Evolutionary conservation across 371 early-diverging fungal genomes (phyloP).

Genomic region (Actinomucor elegans): DNA sequence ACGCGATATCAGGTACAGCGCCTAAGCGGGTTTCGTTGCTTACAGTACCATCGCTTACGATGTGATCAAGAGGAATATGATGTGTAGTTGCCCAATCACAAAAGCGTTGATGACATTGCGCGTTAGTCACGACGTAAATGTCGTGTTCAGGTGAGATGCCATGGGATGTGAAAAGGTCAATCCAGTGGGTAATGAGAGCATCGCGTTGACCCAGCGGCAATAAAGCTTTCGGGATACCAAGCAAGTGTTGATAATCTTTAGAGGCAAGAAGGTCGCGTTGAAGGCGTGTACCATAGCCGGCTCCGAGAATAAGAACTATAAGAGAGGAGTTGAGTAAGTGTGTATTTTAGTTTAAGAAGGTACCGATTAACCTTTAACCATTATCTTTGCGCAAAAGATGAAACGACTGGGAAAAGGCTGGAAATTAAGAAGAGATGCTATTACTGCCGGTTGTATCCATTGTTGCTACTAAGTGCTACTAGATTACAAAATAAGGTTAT

Average conservation of each 20-base stretch:
- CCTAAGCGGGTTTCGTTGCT: constrained; percentile 59
- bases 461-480: no score
- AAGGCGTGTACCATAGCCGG: constrained; percentile 61
- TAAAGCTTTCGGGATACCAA: constrained; percentile 53
- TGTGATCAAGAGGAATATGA: constrained; percentile 35
- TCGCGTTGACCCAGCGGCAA: constrained; percentile 48
- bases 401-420: no score
- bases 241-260: constrained; percentile 32
- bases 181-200: constrained; percentile 55
- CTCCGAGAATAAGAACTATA: constrained; percentile 57
- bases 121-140: constrained; percentile 52
- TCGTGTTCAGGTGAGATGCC: constrained; percentile 18
- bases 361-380: no score
- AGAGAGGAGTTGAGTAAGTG: no score
- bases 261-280: constrained; percentile 42
- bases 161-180: constrained; percentile 35
- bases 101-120: constrained; percentile 41
- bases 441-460: no score
- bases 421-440: no score
- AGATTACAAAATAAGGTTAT: no score
- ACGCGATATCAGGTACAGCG: constrained; percentile 56
- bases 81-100: constrained; percentile 46
- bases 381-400: no score
- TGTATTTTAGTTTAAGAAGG: no score
- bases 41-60: constrained; percentile 55